Percentiles rank a stretch among this genome's conserved stretches.
phyloP scores from a whole-genome alignment of 192 early-diverging fungal species.

The Backusella morwellensis region DNA sequence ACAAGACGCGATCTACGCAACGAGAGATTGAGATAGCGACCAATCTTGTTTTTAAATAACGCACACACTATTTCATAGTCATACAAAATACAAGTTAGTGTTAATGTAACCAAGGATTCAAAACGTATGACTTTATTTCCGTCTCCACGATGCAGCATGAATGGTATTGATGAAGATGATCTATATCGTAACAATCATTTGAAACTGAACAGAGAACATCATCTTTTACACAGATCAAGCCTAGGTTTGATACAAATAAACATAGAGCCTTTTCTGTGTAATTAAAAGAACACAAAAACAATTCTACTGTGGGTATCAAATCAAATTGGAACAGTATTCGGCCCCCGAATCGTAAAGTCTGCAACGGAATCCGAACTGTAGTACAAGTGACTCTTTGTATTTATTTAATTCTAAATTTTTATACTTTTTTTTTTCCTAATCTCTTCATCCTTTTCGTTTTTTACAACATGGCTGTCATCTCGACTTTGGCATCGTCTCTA shows the following conservation, averaged over 20 bases:
- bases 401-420: background rate
- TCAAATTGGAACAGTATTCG: background rate
- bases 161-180: no score
- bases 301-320: background rate
- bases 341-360: background rate
- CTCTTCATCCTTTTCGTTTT: background rate
- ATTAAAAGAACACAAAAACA: background rate
- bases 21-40: background rate
- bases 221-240: background rate
- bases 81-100: background rate
- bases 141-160: no score
- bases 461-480: slow-evolving; percentile 15
- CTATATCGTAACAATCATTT: no score
- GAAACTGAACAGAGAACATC: background rate
- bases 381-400: background rate
- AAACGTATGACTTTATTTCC: background rate
- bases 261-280: background rate
- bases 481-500: background rate
- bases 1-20: background rate
- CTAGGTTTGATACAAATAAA: background rate
- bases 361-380: slow-evolving; percentile 7
- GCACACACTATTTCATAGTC: background rate
- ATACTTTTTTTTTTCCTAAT: background rate
- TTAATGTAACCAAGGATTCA: background rate
- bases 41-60: background rate